Percentiles rank a stretch among this genome's conserved stretches.
These are phyloP conservation scores for Leccinum boreale DNA, from an alignment of 768 basidiomycete species.

Conservation along the genomic window DNA sequence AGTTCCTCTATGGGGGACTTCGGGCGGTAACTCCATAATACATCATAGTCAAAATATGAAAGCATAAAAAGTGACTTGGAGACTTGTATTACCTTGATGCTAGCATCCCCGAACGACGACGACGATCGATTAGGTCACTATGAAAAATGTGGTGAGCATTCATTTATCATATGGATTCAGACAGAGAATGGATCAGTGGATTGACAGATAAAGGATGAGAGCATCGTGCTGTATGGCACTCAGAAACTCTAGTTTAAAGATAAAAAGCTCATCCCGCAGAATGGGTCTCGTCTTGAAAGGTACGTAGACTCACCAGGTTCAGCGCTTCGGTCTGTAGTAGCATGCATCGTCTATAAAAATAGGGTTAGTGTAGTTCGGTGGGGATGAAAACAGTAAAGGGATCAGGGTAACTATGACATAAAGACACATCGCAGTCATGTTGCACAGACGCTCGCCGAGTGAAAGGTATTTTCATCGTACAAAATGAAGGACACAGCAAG, in stretches of 20 bases:
- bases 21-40: slow-evolving; percentile 86
- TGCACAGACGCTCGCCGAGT: slow-evolving; percentile 45
- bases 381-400: slow-evolving; percentile 31
- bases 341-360: not conserved
- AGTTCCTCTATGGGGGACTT: slow-evolving; percentile 37
- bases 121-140: not conserved
- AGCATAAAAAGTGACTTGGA: not conserved
- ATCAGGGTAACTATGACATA: slow-evolving; percentile 96
- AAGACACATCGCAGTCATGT: slow-evolving; percentile 49
- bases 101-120: not conserved
- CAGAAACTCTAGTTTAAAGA: slow-evolving; percentile 95
- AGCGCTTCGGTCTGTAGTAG: not conserved
- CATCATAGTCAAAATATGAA: slow-evolving; percentile 4
- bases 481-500: not conserved
- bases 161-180: not conserved
- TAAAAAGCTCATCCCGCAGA: slow-evolving; percentile 52
- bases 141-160: slow-evolving; percentile 8
- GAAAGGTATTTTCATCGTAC: slow-evolving; percentile 53
- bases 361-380: slow-evolving; percentile 6
- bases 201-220: slow-evolving; percentile 56
- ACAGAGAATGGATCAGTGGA: slow-evolving; percentile 50
- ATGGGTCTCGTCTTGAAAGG: slow-evolving; percentile 4
- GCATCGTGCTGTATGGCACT: slow-evolving; percentile 66
- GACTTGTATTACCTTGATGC: slow-evolving; percentile 1
- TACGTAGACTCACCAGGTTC: slow-evolving; percentile 4